Evolutionary conservation across 305 asterid species (phyloP).

Genomic region (Fraxinus baroniana): DNA sequence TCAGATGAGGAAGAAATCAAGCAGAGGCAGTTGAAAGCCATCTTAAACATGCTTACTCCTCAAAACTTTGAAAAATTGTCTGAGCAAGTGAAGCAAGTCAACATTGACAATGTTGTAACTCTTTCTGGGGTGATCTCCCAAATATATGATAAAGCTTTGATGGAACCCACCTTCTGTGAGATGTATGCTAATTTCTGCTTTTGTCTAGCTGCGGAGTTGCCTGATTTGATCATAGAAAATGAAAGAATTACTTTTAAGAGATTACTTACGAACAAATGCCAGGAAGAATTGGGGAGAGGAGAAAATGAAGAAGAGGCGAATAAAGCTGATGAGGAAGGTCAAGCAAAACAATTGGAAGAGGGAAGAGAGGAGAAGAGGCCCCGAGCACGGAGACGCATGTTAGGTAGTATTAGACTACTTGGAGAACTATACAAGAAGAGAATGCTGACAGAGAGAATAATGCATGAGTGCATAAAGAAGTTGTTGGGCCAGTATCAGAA

Average conservation of each 20-base stretch:
- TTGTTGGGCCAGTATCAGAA: too few species aligned
- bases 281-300: conserved; percentile 79
- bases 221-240: not conserved
- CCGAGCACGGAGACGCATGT: conserved; percentile 59
- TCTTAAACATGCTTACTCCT: not conserved
- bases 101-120: not conserved
- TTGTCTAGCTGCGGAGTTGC: not conserved
- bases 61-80: not conserved
- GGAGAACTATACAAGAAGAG: conserved; percentile 80
- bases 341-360: conserved; percentile 48
- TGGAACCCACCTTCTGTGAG: not conserved
- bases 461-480: too few species aligned
- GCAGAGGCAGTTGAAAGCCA: too few species aligned
- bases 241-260: conserved; percentile 58
- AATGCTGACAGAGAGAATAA: too few species aligned
- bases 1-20: too few species aligned
- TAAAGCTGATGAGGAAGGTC: conserved; percentile 61
- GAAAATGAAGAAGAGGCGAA: conserved; percentile 72
- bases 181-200: not conserved
- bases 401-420: conserved; percentile 75
- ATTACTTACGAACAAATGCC: conserved; percentile 68
- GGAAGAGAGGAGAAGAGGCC: conserved; percentile 69
- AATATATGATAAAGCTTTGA: not conserved
- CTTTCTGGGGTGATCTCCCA: not conserved
- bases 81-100: not conserved